Evolutionary conservation across 768 basidiomycete genomes (phyloP).

Genomic region (Podaxis sp.): DNA sequence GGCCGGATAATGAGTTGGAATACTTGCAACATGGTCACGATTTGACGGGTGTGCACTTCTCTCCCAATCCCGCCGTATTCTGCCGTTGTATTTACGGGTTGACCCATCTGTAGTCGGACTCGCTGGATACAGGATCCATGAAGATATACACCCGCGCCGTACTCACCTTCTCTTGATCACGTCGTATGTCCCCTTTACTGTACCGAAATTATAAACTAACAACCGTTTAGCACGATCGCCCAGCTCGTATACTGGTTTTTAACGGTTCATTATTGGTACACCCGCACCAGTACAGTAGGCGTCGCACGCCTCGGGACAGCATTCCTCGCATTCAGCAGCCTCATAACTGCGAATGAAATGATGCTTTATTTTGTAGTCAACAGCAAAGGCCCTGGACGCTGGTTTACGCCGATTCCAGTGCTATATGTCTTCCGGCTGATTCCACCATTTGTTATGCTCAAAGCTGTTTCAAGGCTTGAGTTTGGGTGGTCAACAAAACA

Average conservation of each 20-base stretch:
- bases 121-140: conserved; percentile 26
- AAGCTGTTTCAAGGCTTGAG: conserved; percentile 24
- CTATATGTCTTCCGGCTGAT: conserved; percentile 7
- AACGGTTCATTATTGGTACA: conserved; percentile 33
- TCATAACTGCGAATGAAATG: conserved; percentile 7
- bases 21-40: conserved; percentile 25
- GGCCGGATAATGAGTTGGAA: conserved; percentile 22
- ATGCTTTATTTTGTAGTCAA: neutral
- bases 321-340: conserved; percentile 19
- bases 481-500: conserved; percentile 17
- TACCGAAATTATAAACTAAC: neutral
- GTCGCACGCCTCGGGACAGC: conserved; percentile 28
- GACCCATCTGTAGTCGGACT: conserved; percentile 21
- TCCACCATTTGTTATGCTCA: conserved; percentile 26
- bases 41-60: conserved; percentile 24
- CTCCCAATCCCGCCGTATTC: neutral
- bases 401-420: neutral
- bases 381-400: neutral
- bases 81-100: conserved; percentile 7
- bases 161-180: conserved; percentile 11
- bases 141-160: conserved; percentile 32
- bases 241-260: conserved; percentile 16
- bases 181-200: neutral
- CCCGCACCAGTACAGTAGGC: conserved; percentile 30
- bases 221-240: conserved; percentile 17